Evolutionary conservation across 192 early-diverging fungal species (phyloP), one percentile per base, ranked within the genome.

Genomic region (Obelidium mucronatum): DNA sequence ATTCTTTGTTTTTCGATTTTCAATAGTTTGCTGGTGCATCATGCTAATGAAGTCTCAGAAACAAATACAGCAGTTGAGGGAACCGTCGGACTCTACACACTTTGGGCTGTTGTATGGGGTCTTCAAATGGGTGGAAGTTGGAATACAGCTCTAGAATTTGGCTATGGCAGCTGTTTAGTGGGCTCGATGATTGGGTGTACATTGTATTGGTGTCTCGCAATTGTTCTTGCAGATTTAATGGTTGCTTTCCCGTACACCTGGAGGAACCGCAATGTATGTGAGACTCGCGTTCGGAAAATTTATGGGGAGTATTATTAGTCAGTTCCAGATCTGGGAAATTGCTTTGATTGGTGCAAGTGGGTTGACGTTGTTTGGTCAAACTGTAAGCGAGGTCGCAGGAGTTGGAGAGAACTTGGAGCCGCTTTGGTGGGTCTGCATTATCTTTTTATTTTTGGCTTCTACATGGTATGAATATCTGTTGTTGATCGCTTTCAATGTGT

Each of bases 311-410:
- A 51, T 51, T 22, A 22, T 51, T 8, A 51, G 48, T 51, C 48
- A 51, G 22, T 51, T 51, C 48, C 48, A 51, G 48, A 51, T 51
- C 48, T 51, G 48, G 48, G 48, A 51, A 51, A 51, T 51, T 51
- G 48, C 48, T 22, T 51, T 51, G 48, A 22, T 51, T 51, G 48
- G 48, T 51, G 48, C 48, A 8, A 22, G 11, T 8, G 48, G 48
- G 8, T 8, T 51, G 8, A 51, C 48, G 8, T 51, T 22, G 48
- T 51, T 51, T 51, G 48, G 48, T 8, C 48, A 51, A 22, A 51
- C 48, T 51, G 48, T 51, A 22, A 51, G 11, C 11, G 22, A 8
- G 11, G 48, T 51, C 11, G 8, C 22, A 13, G 48, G 48, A 22
- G 48, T 8, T 8, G 22, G 48, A 13, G 11, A 8, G 48, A 51